phyloP scores from a whole-genome alignment of 1,139 yeast genomes.

The Zygosaccharomyces sapae region DNA sequence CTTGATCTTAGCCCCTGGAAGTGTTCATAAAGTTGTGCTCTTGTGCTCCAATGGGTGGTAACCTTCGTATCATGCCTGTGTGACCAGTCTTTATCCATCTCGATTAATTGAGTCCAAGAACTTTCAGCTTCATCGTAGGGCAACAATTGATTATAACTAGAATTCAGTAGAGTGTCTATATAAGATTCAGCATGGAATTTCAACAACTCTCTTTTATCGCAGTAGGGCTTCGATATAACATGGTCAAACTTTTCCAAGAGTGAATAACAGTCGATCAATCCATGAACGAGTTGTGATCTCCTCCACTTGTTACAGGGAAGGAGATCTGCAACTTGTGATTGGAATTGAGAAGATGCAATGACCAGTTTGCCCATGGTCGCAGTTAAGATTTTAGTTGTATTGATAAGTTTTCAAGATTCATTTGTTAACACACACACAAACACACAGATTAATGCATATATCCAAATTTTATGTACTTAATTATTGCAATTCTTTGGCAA shows the following conservation, averaged over 20 bases:
- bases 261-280: conserved; percentile 24
- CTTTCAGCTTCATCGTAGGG: conserved; percentile 13
- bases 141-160: conserved; percentile 11
- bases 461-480: conserved; percentile 17
- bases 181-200: conserved; percentile 29
- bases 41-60: conserved; percentile 2
- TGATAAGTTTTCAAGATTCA: background rate
- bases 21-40: conserved; percentile 10
- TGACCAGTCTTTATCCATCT: conserved; percentile 14
- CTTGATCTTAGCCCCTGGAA: conserved; percentile 6
- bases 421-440: background rate
- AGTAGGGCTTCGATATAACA: conserved; percentile 18
- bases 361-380: conserved; percentile 22
- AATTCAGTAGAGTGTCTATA: conserved; percentile 19
- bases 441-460: background rate
- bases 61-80: conserved; percentile 1
- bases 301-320: conserved; percentile 31
- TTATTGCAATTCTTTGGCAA: conserved; percentile 43
- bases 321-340: conserved; percentile 33
- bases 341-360: conserved; percentile 30
- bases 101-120: conserved; percentile 17
- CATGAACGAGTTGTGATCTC: conserved; percentile 28
- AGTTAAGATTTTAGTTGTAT: conserved; percentile 7
- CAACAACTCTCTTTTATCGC: conserved; percentile 18
- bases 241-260: conserved; percentile 27